Percentiles rank a stretch among this genome's conserved stretches.
phyloP scores from a whole-genome alignment of 768 basidiomycete species.

The Boletus tylopilopsis region DNA sequence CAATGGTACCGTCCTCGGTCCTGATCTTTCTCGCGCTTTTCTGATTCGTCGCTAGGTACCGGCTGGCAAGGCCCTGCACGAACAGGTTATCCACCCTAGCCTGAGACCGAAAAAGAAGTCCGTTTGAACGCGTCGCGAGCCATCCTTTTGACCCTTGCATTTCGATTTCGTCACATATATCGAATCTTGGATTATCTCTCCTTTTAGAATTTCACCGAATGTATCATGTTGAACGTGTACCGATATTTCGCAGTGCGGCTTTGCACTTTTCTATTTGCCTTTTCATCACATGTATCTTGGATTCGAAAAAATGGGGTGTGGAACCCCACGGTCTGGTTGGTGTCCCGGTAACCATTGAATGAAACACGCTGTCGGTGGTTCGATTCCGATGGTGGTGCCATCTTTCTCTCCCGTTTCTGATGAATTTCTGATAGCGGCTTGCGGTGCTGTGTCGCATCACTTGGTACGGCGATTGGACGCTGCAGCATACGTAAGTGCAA shows the following conservation, averaged over 20 bases:
- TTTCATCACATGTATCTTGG: constrained; percentile 4
- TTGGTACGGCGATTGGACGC: too few species aligned
- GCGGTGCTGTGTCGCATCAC: too few species aligned
- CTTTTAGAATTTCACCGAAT: constrained; percentile 6
- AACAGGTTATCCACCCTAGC: constrained; percentile 77
- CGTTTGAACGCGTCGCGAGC: constrained; percentile 10
- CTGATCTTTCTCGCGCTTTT: not conserved
- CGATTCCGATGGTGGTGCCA: too few species aligned
- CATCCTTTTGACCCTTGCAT: not conserved
- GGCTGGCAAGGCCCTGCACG: constrained; percentile 92
- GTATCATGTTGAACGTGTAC: constrained; percentile 28
- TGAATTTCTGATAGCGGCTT: too few species aligned
- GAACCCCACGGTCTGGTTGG: constrained; percentile 10
- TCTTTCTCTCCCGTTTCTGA: too few species aligned
- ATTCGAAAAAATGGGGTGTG: constrained; percentile 24
- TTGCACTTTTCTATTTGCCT: not conserved
- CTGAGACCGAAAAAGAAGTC: constrained; percentile 32
- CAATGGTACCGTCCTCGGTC: constrained; percentile 58
- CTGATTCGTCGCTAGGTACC: constrained; percentile 51
- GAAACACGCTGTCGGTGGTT: too few species aligned
- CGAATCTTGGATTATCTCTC: not conserved
- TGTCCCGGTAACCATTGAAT: too few species aligned
- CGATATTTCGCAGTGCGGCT: constrained; percentile 10
- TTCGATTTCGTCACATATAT: not conserved
- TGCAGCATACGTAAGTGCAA: too few species aligned